Evolutionary conservation across 2,329 filamentous ascomycete genomes (phyloP), one percentile per base, ranked within the genome.

Genomic region (Aspergillus sp.): DNA sequence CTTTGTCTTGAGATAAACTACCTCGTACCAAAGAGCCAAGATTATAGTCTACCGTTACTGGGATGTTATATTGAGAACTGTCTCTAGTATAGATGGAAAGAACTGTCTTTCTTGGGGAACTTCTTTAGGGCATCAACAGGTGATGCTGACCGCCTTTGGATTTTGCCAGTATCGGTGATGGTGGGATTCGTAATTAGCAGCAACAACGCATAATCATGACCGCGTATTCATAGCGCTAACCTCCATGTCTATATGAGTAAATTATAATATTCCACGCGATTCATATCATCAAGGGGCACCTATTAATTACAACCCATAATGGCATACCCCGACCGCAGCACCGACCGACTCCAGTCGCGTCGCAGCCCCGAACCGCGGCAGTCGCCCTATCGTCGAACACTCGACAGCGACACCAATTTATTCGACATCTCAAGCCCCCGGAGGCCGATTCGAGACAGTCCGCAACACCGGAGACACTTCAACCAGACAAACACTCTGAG

Each of bases 401-500:
- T 52, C 20, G 49, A 48, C 41, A 57, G 60, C 41, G 22, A 19
- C 37, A 39, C 15, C 7, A 17, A 39, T 17, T 7, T 12, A 6
- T 39, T 39, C 12, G 37, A 39, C 17, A 20, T 17, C 2, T 15
- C 15, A 20, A 15, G 37, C 6, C 17, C 10, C 5, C 37, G 10
- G 5, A 39, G 37, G 58, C 60, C 17, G 60, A 60, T 47, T 60
- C 63, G 22, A 15, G n/a, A 17, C 56, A 60, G 52, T 30, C 46
- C 57, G 33, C 59, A 60, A 43, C 55, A 61, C 38, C 65, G 64
- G 44, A 58, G 60, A 39, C 64, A 57, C 33, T 63, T 69, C 48
- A 63, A 62, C 39, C 53, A 64, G 38, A 67, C 69, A 12, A 63
- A 63, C 25, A 70, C 67, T 7, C 51, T 73, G 45, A 65, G 65